Conservation (phyloP, 805 yeast genomes). For the Zygosaccharomyces lentus region DNA sequence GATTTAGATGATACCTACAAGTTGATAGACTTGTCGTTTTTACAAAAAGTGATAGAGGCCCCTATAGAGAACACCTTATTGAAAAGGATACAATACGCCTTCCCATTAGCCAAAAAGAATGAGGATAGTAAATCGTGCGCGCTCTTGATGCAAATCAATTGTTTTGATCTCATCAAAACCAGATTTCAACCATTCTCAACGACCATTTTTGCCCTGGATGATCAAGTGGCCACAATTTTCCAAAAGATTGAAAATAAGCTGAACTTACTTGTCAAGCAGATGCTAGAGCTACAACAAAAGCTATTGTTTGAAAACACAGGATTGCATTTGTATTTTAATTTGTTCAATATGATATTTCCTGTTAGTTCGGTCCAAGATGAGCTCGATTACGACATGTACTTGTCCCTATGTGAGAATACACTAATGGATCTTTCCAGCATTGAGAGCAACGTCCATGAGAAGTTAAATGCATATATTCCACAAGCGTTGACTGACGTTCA, state of each 20-base stretch:
- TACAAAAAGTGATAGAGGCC: slow-evolving; percentile 41
- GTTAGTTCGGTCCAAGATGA: slow-evolving; percentile 47
- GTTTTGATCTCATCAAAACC: slow-evolving; percentile 56
- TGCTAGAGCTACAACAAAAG: slow-evolving; percentile 45
- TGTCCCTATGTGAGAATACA: slow-evolving; percentile 59
- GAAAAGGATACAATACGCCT: slow-evolving; percentile 29
- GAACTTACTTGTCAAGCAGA: slow-evolving; percentile 23
- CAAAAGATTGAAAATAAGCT: slow-evolving; percentile 34
- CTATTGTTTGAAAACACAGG: slow-evolving; percentile 49
- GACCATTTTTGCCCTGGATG: slow-evolving; percentile 36
- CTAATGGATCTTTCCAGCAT: slow-evolving; percentile 42
- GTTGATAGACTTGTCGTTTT: slow-evolving; percentile 41
- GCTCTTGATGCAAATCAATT: slow-evolving; percentile 49
- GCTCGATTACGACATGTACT: slow-evolving; percentile 58
- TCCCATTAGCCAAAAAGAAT: slow-evolving; percentile 30
- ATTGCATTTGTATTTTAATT: slow-evolving; percentile 54
- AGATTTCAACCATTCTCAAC: slow-evolving; percentile 41
- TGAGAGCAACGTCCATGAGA: slow-evolving; percentile 44
- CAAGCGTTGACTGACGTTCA: slow-evolving; percentile 58
- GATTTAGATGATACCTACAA: slow-evolving; percentile 25
- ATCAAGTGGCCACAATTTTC: slow-evolving; percentile 20
- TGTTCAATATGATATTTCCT: slow-evolving; percentile 70
- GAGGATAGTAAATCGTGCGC: slow-evolving; percentile 24
- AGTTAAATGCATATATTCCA: slow-evolving; percentile 43
- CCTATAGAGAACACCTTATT: slow-evolving; percentile 33